Evolutionary conservation across 345 rosid genomes (phyloP), one percentile per base, ranked within the genome.

Genomic region (Jatropha curcas): DNA sequence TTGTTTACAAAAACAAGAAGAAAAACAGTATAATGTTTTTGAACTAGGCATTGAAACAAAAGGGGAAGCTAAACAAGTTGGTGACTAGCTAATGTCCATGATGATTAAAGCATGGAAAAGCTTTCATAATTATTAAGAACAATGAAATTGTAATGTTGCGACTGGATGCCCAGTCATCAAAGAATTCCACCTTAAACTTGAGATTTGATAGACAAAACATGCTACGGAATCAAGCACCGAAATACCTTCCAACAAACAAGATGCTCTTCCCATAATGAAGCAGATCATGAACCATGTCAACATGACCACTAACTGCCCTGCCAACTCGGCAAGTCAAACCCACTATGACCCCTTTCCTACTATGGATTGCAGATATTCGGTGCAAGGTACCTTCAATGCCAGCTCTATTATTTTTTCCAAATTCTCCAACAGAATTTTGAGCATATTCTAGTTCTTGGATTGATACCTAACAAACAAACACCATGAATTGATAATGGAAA

Each of bases 341-440:
- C 48, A 88, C 88, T 10, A 90, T 56, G 0, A 63, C 59, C 39
- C 88, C 89, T 76, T 88, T 84, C 71, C 87, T 76, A 71, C 82
- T 88, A 68, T 86, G 84, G 68, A 90, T 84, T 5, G 92, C 87
- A 33, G 88, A 86, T 73, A 90, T 86, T 72, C 89, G 80, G 33
- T 90, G 95, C 84, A 90, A 73, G 66, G 89, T 90, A 22, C 92
- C 87, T 37, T 88, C 89, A 59, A 88, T 88, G 37, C 91, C 91
- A 77, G 91, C 90, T 60, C 92, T 81, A 72, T 86, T 90, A 77
- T 86, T 89, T 51, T 77, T 85, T 16, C 88, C 85, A 52, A 90
- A 90, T 53, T 84, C 88, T 69, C 88, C 91, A 41, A 86, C 85
- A 9, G 84, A 82, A 69, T 74, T 77, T 86, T 80, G 87, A 62